Percentiles rank a stretch among this genome's conserved stretches.
Evolutionary conservation across 345 rosid species (phyloP).

Genomic region (Murraya paniculata): DNA sequence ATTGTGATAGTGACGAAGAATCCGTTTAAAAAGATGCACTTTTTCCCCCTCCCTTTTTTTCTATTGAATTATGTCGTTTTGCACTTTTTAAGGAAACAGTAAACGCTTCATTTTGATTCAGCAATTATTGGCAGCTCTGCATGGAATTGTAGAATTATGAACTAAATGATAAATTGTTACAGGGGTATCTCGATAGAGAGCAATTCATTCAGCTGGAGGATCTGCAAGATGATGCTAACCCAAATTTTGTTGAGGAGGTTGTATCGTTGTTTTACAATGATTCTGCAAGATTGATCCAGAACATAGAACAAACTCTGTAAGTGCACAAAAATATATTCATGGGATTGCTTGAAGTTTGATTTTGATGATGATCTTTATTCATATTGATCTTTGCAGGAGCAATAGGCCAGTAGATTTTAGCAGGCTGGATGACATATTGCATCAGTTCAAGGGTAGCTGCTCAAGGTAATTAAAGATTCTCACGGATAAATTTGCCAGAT

Average conservation of each 20-base stretch:
- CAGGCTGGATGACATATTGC: constrained; percentile 43
- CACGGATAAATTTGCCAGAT: neutral
- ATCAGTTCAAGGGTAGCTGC: constrained; percentile 49
- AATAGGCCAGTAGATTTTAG: constrained; percentile 28
- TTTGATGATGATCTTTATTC: neutral
- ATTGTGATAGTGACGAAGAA: neutral
- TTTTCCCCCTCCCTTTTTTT: too few relatives aligned
- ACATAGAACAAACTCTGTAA: constrained; percentile 63
- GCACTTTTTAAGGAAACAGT: neutral
- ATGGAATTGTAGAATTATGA: neutral
- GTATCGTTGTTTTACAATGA: constrained; percentile 51
- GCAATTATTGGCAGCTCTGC: neutral
- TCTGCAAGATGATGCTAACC: constrained; percentile 69
- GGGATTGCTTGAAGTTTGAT: neutral
- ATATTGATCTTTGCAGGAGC: constrained; percentile 13
- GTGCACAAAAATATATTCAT: neutral
- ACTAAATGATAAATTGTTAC: neutral
- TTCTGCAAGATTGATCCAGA: constrained; percentile 54
- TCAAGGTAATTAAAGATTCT: constrained; percentile 29
- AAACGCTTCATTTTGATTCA: neutral
- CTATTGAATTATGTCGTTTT: neutral
- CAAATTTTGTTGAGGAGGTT: constrained; percentile 67
- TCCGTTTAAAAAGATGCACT: neutral
- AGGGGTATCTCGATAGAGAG: constrained; percentile 75
- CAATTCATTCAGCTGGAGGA: constrained; percentile 68